phyloP scores from a whole-genome alignment of 2,329 filamentous ascomycete species.

The Scortechinia acanthostroma region DNA sequence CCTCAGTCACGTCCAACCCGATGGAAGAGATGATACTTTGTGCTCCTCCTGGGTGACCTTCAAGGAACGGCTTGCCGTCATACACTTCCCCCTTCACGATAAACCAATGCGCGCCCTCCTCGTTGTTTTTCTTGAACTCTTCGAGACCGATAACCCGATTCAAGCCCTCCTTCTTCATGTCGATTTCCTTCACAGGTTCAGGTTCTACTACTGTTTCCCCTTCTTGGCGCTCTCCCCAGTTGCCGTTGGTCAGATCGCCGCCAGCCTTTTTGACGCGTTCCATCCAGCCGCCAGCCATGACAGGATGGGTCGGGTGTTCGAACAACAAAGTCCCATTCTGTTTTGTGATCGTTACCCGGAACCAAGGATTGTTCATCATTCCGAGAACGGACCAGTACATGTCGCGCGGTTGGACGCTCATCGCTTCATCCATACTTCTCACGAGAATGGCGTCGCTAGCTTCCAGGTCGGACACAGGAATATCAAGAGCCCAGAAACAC shows the following conservation, averaged over 20 bases:
- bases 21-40: conserved; percentile 77
- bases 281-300: conserved; percentile 84
- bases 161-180: conserved; percentile 68
- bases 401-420: conserved; percentile 80
- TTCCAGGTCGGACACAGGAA: conserved; percentile 54
- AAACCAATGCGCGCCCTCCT: conserved; percentile 71
- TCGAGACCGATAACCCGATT: conserved; percentile 59
- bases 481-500: conserved; percentile 80
- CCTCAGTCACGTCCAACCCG: conserved; percentile 76
- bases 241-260: conserved; percentile 72
- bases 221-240: conserved; percentile 69
- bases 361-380: conserved; percentile 99
- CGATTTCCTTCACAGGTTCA: conserved; percentile 56
- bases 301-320: conserved; percentile 82
- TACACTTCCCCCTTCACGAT: conserved; percentile 84
- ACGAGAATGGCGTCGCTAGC: conserved; percentile 69
- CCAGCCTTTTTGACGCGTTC: conserved; percentile 78
- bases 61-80: conserved; percentile 73
- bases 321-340: conserved; percentile 63
- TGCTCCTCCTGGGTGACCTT: conserved; percentile 79
- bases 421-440: conserved; percentile 81
- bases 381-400: conserved; percentile 95
- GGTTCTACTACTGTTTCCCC: conserved; percentile 29
- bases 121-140: conserved; percentile 64
- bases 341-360: conserved; percentile 68